Evolutionary conservation across 768 basidiomycete genomes (phyloP).

Genomic region (Leccinum olivaceopallidum): DNA sequence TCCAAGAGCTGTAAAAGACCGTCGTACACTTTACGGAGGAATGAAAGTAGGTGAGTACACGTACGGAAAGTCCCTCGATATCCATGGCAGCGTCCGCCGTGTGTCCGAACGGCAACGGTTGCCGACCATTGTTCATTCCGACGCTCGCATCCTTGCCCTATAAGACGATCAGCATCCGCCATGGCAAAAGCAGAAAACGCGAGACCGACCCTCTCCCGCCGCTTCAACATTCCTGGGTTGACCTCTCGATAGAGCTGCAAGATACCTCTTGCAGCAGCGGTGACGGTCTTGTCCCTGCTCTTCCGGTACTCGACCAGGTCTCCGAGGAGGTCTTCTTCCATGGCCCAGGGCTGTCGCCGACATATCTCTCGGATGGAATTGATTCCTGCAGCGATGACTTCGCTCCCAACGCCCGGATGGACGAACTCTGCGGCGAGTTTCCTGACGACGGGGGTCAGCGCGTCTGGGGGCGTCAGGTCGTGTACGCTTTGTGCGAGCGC

Average conservation of each 20-base stretch:
- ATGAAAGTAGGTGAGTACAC: slow-evolving; percentile 27
- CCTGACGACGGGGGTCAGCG: slow-evolving; percentile 80
- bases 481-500: slow-evolving; percentile 94
- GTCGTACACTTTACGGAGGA: not conserved
- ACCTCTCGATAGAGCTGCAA: slow-evolving; percentile 93
- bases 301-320: slow-evolving; percentile 96
- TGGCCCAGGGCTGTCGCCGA: slow-evolving; percentile 91
- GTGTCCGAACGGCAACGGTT: slow-evolving; percentile 84
- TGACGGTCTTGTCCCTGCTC: slow-evolving; percentile 91
- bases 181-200: not conserved
- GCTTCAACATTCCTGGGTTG: slow-evolving; percentile 90
- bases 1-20: slow-evolving; percentile 67
- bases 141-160: slow-evolving; percentile 92
- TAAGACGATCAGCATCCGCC: slow-evolving; percentile 5
- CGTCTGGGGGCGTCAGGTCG: slow-evolving; percentile 93
- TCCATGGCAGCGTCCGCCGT: slow-evolving; percentile 70
- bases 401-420: slow-evolving; percentile 93
- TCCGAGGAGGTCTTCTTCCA: slow-evolving; percentile 91
- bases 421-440: slow-evolving; percentile 97
- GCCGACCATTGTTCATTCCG: slow-evolving; percentile 59
- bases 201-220: slow-evolving; percentile 72
- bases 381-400: slow-evolving; percentile 95
- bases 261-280: slow-evolving; percentile 84
- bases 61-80: slow-evolving; percentile 86
- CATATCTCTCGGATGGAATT: slow-evolving; percentile 97